Evolutionary conservation across 164 flowering plant genomes (phyloP), one percentile per base, ranked within the genome.

Genomic region (Dillenia turbinata): DNA sequence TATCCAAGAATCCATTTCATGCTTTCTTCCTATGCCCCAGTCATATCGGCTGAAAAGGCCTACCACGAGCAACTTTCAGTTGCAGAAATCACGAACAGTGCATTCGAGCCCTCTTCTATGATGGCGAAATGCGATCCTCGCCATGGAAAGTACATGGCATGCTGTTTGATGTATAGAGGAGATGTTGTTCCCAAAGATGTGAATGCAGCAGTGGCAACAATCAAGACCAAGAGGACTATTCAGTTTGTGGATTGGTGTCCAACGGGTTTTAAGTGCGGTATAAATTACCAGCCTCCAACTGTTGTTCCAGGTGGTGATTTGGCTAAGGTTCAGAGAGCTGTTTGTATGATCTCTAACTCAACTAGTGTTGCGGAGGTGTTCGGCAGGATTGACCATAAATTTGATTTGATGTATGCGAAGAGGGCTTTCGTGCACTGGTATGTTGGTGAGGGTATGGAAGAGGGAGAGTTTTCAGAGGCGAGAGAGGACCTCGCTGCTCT

Each of bases 361-460:
- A 84, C 89, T 0, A 79, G 81, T 52, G 86, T 84, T 33, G 89
- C 85, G 1, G 89, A 85, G 67, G 89, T 82, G 68, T 85, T 82
- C 61, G 79, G 82, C 1, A 75, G 85, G 62, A 80, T 85, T 58
- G 86, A 82, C 60, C 81, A 78, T 50, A 85, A 85, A 77, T 85
- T 85, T 64, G 86, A 84, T 73, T 61, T 84, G 24, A 84, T 84
- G 89, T 82, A 84, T 44, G 76, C 82, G 0, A 85, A 84, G 79
- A 48, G 88, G n/a, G 90, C 90, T 0, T 83, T 85, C 61, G 90
- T 85, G 49, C 90, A 85, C 43, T 85, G 90, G 90, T 83, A 85
- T 61, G 90, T 83, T 13, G 90, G 90, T 66, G 88, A 85, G 67
- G 88, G 90, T 9, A 85, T 83, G 90, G 90, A 85, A 73, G 90